phyloP scores from a whole-genome alignment of 768 basidiomycete genomes.

The Mycena epipterygia region DNA sequence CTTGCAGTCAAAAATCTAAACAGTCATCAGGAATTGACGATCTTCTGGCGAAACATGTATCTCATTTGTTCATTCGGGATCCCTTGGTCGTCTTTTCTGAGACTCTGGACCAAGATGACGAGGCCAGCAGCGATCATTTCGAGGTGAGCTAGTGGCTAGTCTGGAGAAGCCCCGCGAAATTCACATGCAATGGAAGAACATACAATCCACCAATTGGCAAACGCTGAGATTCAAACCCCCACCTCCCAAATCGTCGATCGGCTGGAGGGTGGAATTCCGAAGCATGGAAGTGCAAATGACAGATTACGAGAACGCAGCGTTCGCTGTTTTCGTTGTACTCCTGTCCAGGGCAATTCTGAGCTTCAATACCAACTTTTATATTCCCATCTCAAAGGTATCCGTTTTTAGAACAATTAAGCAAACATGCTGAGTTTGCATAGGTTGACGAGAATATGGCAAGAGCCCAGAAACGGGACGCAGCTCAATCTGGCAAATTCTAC shows the following conservation, averaged over 20 bases:
- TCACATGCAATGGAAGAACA: slow-evolving; percentile 69
- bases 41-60: slow-evolving; percentile 89
- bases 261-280: slow-evolving; percentile 98
- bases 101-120: slow-evolving; percentile 93
- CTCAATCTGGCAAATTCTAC: slow-evolving; percentile 80
- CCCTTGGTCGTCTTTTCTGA: slow-evolving; percentile 96
- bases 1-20: not conserved
- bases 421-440: slow-evolving; percentile 56
- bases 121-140: slow-evolving; percentile 91
- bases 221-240: slow-evolving; percentile 99
- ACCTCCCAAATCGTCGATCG: slow-evolving; percentile 91
- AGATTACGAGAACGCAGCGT: slow-evolving; percentile 99
- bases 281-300: slow-evolving; percentile 99
- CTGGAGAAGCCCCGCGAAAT: not conserved
- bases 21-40: slow-evolving; percentile 80
- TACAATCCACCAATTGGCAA: slow-evolving; percentile 99
- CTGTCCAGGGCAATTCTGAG: slow-evolving; percentile 93
- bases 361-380: slow-evolving; percentile 94
- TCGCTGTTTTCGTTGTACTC: slow-evolving; percentile 94
- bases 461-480: slow-evolving; percentile 89
- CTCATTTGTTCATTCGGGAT: slow-evolving; percentile 97
- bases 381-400: slow-evolving; percentile 92
- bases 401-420: not conserved
- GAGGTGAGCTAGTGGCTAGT: slow-evolving; percentile 71
- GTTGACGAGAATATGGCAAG: slow-evolving; percentile 97